A percentile compares a stretch with the other conserved stretches of the same genome.
phyloP scores from a whole-genome alignment of 305 asterid species.

The Solanum hybrid region DNA sequence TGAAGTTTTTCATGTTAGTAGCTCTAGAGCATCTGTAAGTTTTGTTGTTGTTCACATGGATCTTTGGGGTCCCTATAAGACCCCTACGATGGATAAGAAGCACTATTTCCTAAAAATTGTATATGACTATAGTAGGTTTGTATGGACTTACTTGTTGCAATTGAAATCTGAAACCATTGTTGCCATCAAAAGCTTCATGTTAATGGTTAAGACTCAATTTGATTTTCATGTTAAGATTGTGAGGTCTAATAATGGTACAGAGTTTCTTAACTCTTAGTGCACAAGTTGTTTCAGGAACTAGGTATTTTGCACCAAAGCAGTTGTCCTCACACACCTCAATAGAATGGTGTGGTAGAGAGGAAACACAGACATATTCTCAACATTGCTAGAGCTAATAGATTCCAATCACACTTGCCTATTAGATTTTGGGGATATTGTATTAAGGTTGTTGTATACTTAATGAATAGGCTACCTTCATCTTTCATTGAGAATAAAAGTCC shows the following conservation, averaged over 20 bases:
- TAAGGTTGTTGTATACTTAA: neutral
- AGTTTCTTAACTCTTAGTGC: neutral
- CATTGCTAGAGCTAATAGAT: neutral
- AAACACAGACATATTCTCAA: neutral
- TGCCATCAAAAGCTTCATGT: neutral
- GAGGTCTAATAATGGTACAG: neutral
- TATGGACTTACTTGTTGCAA: neutral
- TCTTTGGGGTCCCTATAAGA: neutral
- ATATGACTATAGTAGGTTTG: neutral
- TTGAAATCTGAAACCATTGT: neutral
- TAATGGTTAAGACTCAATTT: neutral
- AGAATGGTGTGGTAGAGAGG: neutral
- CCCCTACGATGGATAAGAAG: neutral
- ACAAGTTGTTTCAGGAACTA: neutral
- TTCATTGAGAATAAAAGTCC: neutral
- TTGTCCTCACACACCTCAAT: neutral
- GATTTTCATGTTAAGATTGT: neutral
- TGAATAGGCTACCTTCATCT: neutral
- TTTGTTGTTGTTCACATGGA: neutral
- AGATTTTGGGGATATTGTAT: neutral
- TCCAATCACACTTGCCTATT: neutral
- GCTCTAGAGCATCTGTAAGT: neutral
- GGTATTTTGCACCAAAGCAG: neutral
- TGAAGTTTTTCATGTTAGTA: neutral
- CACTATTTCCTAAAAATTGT: neutral